A percentile compares a stretch with the other conserved stretches of the same genome.
phyloP scores from a whole-genome alignment of 306 rosid species.

The Crataegus laevigata region DNA sequence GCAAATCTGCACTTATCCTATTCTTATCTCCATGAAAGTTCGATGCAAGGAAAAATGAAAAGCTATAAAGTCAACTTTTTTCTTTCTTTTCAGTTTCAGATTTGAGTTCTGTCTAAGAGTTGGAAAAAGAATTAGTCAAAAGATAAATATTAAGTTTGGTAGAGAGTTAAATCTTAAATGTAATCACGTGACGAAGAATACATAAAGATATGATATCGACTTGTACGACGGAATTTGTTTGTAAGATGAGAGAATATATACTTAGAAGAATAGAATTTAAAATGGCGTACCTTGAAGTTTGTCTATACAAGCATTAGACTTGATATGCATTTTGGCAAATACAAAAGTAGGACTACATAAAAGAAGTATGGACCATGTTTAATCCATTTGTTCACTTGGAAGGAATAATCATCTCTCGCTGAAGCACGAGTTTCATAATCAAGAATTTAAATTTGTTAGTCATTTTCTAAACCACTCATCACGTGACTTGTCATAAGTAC shows the following conservation, averaged over 20 bases:
- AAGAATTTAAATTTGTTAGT: too few relatives aligned
- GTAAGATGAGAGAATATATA: neutral
- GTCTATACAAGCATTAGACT: neutral
- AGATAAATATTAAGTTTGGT: neutral
- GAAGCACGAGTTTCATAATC: too few relatives aligned
- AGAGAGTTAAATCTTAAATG: neutral
- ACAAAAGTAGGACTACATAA: neutral
- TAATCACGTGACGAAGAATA: too few relatives aligned
- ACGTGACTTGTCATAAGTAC: too few relatives aligned
- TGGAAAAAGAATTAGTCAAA: neutral
- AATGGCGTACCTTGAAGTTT: neutral
- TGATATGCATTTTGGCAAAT: neutral
- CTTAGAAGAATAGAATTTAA: neutral
- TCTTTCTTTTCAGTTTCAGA: neutral
- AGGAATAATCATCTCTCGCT: neutral
- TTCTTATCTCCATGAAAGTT: conserved; percentile 5
- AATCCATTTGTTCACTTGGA: neutral
- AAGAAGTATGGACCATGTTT: conserved; percentile 10
- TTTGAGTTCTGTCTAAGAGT: neutral
- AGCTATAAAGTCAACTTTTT: neutral
- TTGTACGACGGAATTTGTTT: too few relatives aligned
- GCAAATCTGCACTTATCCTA: conserved; percentile 5
- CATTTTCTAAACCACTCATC: too few relatives aligned
- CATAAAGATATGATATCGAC: too few relatives aligned
- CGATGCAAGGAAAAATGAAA: neutral